Evolutionary conservation across 768 basidiomycete species (phyloP).

Genomic region (Trametes elegans): DNA sequence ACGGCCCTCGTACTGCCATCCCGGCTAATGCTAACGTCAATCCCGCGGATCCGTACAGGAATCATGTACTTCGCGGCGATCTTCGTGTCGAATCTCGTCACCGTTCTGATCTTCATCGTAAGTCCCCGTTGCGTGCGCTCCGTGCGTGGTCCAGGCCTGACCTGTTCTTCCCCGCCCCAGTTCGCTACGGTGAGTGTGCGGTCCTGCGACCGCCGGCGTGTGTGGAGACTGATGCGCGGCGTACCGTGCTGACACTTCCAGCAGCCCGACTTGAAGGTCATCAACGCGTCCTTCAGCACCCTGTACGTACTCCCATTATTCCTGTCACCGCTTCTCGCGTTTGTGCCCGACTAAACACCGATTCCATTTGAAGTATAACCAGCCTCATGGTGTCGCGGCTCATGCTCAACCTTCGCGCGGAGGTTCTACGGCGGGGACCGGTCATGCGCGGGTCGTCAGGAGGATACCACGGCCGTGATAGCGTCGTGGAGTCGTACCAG

Average conservation of each 20-base stretch:
- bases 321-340: background rate
- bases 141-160: background rate
- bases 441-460: constrained; percentile 7
- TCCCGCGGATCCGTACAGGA: constrained; percentile 12
- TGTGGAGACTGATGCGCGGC: background rate
- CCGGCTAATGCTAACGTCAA: background rate
- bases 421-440: constrained; percentile 15
- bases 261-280: constrained; percentile 27
- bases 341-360: background rate
- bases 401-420: constrained; percentile 23
- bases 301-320: constrained; percentile 16
- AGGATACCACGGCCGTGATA: background rate
- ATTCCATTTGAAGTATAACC: constrained; percentile 13
- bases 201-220: constrained; percentile 8
- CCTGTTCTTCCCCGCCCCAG: background rate
- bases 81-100: constrained; percentile 26
- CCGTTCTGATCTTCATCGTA: constrained; percentile 24
- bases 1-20: background rate
- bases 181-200: constrained; percentile 17
- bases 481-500: constrained; percentile 5
- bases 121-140: background rate
- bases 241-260: background rate
- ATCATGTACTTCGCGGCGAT: constrained; percentile 29
- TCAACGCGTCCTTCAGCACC: constrained; percentile 30
- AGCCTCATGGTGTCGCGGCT: constrained; percentile 25